phyloP scores from a whole-genome alignment of 352 stramenopile species.

The Pythium insidiosum region DNA sequence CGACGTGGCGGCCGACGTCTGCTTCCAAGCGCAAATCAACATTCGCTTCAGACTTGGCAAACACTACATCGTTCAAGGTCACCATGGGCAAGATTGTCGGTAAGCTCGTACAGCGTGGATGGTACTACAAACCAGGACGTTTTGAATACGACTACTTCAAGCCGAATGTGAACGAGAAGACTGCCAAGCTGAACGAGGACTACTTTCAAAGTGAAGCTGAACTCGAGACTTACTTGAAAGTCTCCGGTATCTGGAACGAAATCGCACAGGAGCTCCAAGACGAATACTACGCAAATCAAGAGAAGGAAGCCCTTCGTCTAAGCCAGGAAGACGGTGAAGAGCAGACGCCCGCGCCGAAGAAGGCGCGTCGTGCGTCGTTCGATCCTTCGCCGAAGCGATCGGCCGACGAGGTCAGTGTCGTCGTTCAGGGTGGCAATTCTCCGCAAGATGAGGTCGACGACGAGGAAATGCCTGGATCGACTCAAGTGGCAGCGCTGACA shows the following conservation, averaged over 20 bases:
- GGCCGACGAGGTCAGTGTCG: background rate
- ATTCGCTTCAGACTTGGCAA: background rate
- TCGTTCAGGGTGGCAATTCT: background rate
- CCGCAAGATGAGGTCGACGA: background rate
- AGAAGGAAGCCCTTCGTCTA: slow-evolving; percentile 13
- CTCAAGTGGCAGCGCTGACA: slow-evolving; percentile 39
- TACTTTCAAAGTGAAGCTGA: slow-evolving; percentile 66
- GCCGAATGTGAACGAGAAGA: slow-evolving; percentile 40
- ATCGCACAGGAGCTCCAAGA: slow-evolving; percentile 34
- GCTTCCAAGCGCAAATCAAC: slow-evolving; percentile 3
- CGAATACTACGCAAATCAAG: slow-evolving; percentile 17
- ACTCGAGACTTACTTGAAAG: slow-evolving; percentile 63
- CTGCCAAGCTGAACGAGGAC: slow-evolving; percentile 45
- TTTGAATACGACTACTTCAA: slow-evolving; percentile 87
- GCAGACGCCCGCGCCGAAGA: background rate
- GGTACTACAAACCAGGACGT: slow-evolving; percentile 57
- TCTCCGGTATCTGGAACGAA: slow-evolving; percentile 49
- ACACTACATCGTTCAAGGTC: slow-evolving; percentile 19
- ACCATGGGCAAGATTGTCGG: slow-evolving; percentile 52
- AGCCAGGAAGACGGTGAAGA: slow-evolving; percentile 12
- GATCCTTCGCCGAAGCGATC: background rate
- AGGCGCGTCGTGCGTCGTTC: background rate
- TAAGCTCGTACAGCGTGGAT: slow-evolving; percentile 44
- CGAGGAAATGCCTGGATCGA: background rate
- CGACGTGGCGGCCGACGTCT: background rate